Base-by-base conservation (phyloP, 176 grass and related monocot species). In the Ampelocalamus luodianensis region DNA sequence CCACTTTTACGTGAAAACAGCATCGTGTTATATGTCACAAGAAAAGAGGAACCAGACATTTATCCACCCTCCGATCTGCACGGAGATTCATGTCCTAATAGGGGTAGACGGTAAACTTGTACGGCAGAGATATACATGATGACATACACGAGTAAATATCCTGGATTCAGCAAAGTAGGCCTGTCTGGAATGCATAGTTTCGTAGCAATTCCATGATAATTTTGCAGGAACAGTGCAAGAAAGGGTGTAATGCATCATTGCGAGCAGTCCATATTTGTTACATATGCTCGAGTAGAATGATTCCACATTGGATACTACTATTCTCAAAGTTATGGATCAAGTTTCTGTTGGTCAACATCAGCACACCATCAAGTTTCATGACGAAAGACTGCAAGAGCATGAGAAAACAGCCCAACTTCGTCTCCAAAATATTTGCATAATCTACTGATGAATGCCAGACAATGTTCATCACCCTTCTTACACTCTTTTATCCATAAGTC, bases 271-370 rank as follows among this genome's bases (percentile, higher is more conserved):
- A 69, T 45, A 46, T 15, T 71, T 71, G 10, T n/a, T 26, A 71
- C 13, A 44, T 45, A 0, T 17, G 23, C 12, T 48, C 50, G 45
- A 49, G 23, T 27, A 10, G 61, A 27, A 42, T 82, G 65, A 73
- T 14, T 64, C n/a, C 2, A 38, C n/a, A 79, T 53, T 68, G 59
- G 22, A 54, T 70, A 78, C 67, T 71, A 72, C 29, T 86, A 60
- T 85, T 82, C 26, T 86, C 78, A 6, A 69, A 64, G 64, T 78
- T 50, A 70, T 8, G 55, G 58, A 84, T 83, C 78, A 86, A 50
- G 43, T 42, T 72, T 53, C 18, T 46, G 75, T 27, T 22, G 58
- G 50, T 56, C 5, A 39, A 38, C 49, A 36, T 32, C 69, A 72
- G 6, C 14, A n/a, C 36, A 69, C 72, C 74, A 58, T 32, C 53